Evolutionary conservation across 768 basidiomycete genomes (phyloP), one percentile per base, ranked within the genome.

Genomic region (Inosperma sp.): DNA sequence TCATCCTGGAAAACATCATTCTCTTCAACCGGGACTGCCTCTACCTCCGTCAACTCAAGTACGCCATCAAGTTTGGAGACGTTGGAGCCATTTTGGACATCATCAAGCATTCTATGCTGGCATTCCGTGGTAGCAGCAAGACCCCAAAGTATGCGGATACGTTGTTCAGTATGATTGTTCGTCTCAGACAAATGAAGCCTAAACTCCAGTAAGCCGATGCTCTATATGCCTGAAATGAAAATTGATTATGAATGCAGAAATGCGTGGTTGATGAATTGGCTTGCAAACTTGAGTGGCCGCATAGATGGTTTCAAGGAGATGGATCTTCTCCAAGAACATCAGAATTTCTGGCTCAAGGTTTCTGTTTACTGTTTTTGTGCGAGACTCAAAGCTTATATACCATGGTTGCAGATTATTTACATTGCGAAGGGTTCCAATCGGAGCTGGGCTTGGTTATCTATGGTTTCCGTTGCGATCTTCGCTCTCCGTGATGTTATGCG

Each of bases 261-360:
- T 8, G 54, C 54, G 4, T 58, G 43, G 33, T 40, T 55, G 2
- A 47, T 41, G 23, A 65, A 65, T 41, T 65, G 64, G 64, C 52
- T 65, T 0, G 56, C 58, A 0, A 65, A 65, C 44, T 42, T 58
- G 2, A 34, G 2, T 30, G 61, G 61, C 0, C 33, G 41, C 1
- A 5, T 19, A 1, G 44, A 57, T 23, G 49, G 52, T 5, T 65
- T 63, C 52, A 61, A 60, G 31, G 63, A 63, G 36, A 58, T 65
- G 41, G 63, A 64, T 47, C 52, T 64, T 31, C 45, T 59, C 1
- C 53, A 61, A 36, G 60, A 61, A 37, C 60, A 61, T 35, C 46
- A 43, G 43, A 62, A 62, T 23, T 63, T 62, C 33, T 66, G 60
- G 60, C 36, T 48, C 1, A 65, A 66, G 52, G 62, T 62, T 16